Base-by-base conservation (phyloP, 2,329 filamentous ascomycete genomes). In the Paraconiothyrium sp. region DNA sequence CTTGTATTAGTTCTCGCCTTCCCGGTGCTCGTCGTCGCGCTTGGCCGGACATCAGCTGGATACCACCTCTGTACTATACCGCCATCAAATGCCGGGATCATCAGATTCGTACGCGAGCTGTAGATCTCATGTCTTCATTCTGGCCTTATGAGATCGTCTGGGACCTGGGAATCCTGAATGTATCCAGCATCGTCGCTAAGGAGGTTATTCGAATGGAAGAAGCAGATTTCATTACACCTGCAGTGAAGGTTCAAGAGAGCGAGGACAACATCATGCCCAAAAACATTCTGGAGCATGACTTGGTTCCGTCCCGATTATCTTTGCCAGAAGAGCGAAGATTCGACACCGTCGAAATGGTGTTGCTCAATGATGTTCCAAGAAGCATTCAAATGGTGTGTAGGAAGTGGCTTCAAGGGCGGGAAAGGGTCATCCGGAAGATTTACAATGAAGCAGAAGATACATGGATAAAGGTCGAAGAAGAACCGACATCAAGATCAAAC, bases 41-140 rank as follows among this genome's bases (percentile, higher is more conserved):
- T 41, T 62, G 22, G 47, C 39, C 74, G 4, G 82, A 85, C 59
- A 72, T 82, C 10, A 83, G 83, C 9, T 82, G 81, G 71, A 76
- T 84, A 10, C 73, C 81, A 7, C 78, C 81, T 0, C 73, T 85
- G 2, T 84, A 84, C 61, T 85, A 78, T 61, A 67, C 78, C 2
- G 83, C 81, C 0, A 58, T 82, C 3, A 85, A 85, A 61, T 86
- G 84, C 46, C 81, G 84, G 0, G 69, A 79, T 2, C 78, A 76
- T 44, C 68, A 70, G 4, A 68, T 85, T 9, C 77, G 84, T 39
- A 61, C 74, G 0, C 79, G 81, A 39, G 81, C 81, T 0, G 64
- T 81, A 1, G 65, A 60, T 2, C 60, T 82, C 52, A 46, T 55
- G 52, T 37, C 52, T 46, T 55, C 41, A 9, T 46, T 0, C 65